Base-by-base conservation (phyloP, 169 alveolate species). In the Toxoplasma gondii region DNA sequence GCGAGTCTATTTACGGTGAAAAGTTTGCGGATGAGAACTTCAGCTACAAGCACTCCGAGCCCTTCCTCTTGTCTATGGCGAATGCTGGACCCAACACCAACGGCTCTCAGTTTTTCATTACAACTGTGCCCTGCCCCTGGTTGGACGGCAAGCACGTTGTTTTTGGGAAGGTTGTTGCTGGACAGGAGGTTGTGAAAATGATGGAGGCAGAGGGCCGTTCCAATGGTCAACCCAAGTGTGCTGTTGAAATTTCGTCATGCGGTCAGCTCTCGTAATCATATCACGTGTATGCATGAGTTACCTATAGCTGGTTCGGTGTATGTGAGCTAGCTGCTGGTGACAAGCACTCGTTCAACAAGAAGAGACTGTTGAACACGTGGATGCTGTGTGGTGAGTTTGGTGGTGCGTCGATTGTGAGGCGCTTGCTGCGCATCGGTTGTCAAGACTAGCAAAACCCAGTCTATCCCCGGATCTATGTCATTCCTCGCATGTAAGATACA, bases 51-150 rank as follows among this genome's bases (percentile, higher is more conserved):
- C 99, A 99, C 98, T 97, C 96, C 91, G 96, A 96, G 83, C 99
- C 99, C 41, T 99, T 99, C 54, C 95, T 98, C 64, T 97, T 99
- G 88, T 99, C 99, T 53, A 99, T 99, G 99, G 99, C 99, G 24
- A 98, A 98, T 96, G 97, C 99, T 54, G 99, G 99, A 0, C 99
- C 99, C 27, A 98, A 99, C 96, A 99, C 99, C 38, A 99, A 99
- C 96, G 99, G 99, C 39, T 98, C 99, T 53, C 99, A 99, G 95
- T 99, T 99, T 96, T 99, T 99, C 97, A 99, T 99, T 92, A 99
- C 99, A 41, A 98, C 99, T 16, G 99, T 98, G 38, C 98, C 99
- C 24, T 97, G 99, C 91, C 99, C 99, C 78, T 99, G 99, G 99
- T 96, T 99, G 44, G 99, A 99, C 96, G 99, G 99, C 83, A 98